These are phyloP conservation scores for Mycosarcoma mackinlayi DNA, from an alignment of 1,284 basidiomycete genomes.

Conservation along the genomic window DNA sequence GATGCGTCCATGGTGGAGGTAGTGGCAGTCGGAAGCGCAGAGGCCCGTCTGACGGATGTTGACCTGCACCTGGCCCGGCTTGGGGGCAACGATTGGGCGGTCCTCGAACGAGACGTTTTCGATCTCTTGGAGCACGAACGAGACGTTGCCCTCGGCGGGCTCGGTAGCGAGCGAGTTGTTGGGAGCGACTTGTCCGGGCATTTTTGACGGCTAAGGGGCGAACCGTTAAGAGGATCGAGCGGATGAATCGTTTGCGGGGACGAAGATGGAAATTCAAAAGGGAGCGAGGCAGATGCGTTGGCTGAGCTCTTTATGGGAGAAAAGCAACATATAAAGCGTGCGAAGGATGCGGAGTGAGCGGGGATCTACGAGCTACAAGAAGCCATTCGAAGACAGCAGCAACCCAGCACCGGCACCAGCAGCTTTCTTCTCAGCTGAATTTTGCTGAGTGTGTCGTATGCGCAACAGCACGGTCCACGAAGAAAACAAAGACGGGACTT, in stretches of 20 bases:
- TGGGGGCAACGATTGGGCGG: constrained; percentile 75
- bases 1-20: constrained; percentile 63
- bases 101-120: constrained; percentile 81
- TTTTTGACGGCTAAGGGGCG: constrained; percentile 3
- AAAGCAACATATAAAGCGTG: no score
- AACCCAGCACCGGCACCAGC: background rate
- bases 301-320: no score
- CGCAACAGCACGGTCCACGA: constrained; percentile 17
- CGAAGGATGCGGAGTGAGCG: no score
- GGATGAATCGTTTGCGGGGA: background rate
- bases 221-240: background rate
- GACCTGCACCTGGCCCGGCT: constrained; percentile 83
- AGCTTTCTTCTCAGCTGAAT: constrained; percentile 1
- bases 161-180: constrained; percentile 61
- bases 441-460: constrained; percentile 4
- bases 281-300: background rate
- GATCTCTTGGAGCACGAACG: constrained; percentile 80
- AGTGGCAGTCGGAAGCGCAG: constrained; percentile 76
- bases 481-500: constrained; percentile 1
- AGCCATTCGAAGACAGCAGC: background rate
- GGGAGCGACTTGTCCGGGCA: constrained; percentile 38
- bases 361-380: no score
- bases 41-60: constrained; percentile 89
- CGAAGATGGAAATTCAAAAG: background rate
- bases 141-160: constrained; percentile 73